Percentiles rank a stretch among this genome's conserved stretches.
These are phyloP conservation scores for Persicaria tinctoria DNA, from an alignment of 148 eudicot genomes.

Conservation along the genomic window DNA sequence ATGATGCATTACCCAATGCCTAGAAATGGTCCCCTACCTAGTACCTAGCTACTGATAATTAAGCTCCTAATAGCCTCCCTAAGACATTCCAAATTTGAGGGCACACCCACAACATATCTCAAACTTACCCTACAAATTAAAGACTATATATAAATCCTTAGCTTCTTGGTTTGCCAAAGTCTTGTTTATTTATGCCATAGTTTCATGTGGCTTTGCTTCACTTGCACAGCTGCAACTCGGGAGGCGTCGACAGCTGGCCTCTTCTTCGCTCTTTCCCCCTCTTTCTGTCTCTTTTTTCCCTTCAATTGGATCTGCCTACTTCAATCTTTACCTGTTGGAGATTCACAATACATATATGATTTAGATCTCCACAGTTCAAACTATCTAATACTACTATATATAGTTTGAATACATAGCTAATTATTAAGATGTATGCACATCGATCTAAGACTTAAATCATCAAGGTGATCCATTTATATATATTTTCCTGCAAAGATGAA, in stretches of 20 bases:
- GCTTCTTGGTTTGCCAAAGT: slow-evolving; percentile 1
- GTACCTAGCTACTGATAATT: background rate
- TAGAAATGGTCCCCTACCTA: slow-evolving; percentile 28
- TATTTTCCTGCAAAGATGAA: too few species aligned
- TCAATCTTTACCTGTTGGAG: background rate
- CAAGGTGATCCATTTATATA: too few species aligned
- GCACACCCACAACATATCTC: background rate
- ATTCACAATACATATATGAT: background rate
- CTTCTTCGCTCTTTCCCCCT: background rate
- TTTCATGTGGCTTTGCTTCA: slow-evolving; percentile 12
- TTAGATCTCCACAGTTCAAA: too few species aligned
- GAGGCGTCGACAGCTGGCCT: slow-evolving; percentile 17
- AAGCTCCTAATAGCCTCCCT: slow-evolving; percentile 1
- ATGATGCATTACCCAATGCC: slow-evolving; percentile 12
- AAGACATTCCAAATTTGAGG: background rate
- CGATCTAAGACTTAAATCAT: too few species aligned
- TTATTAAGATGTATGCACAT: too few species aligned
- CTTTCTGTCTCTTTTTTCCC: background rate
- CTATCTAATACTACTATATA: too few species aligned
- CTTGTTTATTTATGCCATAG: background rate
- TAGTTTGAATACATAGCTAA: background rate
- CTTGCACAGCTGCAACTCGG: slow-evolving; percentile 10
- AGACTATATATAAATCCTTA: background rate
- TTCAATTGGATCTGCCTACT: background rate
- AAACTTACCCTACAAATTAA: background rate